A percentile compares a stretch with the other conserved stretches of the same genome.
Conservation (phyloP, 768 basidiomycete species). For the Xerocomellus dryophilus region DNA sequence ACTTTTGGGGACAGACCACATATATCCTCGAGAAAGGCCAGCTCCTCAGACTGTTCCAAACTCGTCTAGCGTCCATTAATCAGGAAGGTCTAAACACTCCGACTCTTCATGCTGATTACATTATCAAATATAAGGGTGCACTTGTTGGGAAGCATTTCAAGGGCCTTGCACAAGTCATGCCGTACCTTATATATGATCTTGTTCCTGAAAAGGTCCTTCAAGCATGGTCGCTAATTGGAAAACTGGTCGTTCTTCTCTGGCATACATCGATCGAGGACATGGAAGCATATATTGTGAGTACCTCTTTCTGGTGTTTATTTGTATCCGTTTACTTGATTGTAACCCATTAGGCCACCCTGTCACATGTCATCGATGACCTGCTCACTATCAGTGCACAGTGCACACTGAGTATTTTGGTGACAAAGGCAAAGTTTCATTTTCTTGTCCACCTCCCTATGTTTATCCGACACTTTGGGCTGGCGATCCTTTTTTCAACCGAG, state of each 20-base stretch:
- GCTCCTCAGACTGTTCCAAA: constrained; percentile 18
- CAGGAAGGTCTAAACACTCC: constrained; percentile 27
- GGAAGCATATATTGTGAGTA: constrained; percentile 33
- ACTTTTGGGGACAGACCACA: constrained; percentile 29
- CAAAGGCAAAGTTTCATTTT: constrained; percentile 18
- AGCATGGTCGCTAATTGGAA: constrained; percentile 33
- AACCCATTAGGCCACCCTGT: background rate
- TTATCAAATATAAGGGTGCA: constrained; percentile 27
- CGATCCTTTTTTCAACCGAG: constrained; percentile 28
- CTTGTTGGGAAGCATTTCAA: constrained; percentile 37
- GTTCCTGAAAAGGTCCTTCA: constrained; percentile 20
- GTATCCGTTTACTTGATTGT: background rate
- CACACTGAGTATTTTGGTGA: background rate
- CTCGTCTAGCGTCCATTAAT: constrained; percentile 22
- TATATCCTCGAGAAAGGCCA: constrained; percentile 25
- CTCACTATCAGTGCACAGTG: background rate
- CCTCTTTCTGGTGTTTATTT: background rate
- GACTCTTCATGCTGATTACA: constrained; percentile 29
- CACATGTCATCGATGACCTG: background rate
- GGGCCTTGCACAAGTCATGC: constrained; percentile 30
- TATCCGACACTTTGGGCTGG: constrained; percentile 29
- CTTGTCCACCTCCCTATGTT: constrained; percentile 26
- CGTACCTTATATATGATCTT: constrained; percentile 32
- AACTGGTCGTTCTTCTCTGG: constrained; percentile 41
- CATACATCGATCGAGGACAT: constrained; percentile 37